Conservation (phyloP, 1,139 yeast genomes). For the Keqinozyma sinolaborantium region DNA sequence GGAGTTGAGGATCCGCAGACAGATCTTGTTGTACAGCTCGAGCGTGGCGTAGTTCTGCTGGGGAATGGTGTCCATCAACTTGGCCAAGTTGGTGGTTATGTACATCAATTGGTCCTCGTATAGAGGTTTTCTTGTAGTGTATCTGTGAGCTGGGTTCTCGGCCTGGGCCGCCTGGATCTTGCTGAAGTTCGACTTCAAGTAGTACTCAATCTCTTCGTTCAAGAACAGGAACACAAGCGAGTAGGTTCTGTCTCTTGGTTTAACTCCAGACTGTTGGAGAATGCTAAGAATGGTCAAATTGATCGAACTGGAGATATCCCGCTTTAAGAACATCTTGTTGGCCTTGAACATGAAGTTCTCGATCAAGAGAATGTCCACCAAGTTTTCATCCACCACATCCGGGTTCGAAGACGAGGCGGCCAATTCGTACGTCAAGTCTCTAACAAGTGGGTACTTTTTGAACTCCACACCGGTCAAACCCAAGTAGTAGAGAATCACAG, state of each 20-base stretch:
- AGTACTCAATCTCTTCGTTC: constrained; percentile 31
- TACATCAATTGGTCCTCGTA: constrained; percentile 20
- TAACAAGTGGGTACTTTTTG: constrained; percentile 9
- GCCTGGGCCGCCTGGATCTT: neutral
- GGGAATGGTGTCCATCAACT: constrained; percentile 12
- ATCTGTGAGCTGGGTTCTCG: constrained; percentile 4
- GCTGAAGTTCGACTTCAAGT: constrained; percentile 29
- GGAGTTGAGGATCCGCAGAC: neutral
- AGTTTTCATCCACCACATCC: constrained; percentile 6
- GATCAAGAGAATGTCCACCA: constrained; percentile 9
- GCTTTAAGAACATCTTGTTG: constrained; percentile 11
- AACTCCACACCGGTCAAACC: constrained; percentile 32
- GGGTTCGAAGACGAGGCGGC: constrained; percentile 2
- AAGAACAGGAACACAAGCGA: constrained; percentile 24
- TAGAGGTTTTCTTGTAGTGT: constrained; percentile 13
- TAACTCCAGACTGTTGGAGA: constrained; percentile 1
- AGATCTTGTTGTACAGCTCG: neutral
- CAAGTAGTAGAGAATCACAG: constrained; percentile 27
- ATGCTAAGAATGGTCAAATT: constrained; percentile 7
- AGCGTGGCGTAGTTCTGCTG: neutral
- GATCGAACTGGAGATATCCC: constrained; percentile 8
- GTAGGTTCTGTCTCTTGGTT: constrained; percentile 3
- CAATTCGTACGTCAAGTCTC: constrained; percentile 3
- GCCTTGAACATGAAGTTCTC: constrained; percentile 34
- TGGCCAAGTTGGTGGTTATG: constrained; percentile 11